phyloP scores from a whole-genome alignment of 1,139 yeast species.

The Debaryomyces sp. region DNA sequence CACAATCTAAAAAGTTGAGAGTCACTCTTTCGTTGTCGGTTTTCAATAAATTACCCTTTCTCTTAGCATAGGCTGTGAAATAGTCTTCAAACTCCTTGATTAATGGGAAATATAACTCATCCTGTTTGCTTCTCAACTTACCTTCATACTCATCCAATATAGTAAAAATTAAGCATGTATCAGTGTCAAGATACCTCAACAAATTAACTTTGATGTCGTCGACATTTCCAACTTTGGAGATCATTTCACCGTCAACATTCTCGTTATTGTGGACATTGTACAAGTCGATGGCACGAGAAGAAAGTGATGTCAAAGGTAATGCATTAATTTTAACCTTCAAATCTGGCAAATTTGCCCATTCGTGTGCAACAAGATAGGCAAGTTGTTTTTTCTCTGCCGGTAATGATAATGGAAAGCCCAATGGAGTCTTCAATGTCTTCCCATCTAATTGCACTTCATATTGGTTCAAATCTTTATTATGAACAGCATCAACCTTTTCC shows the following conservation, averaged over 20 bases:
- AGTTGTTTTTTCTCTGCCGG: slow-evolving; percentile 63
- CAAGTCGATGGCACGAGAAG: slow-evolving; percentile 83
- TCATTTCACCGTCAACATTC: slow-evolving; percentile 43
- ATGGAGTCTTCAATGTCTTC: slow-evolving; percentile 81
- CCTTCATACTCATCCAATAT: slow-evolving; percentile 88
- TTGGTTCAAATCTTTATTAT: slow-evolving; percentile 27
- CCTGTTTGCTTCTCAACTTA: slow-evolving; percentile 71
- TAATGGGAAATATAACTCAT: slow-evolving; percentile 73
- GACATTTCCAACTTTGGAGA: slow-evolving; percentile 62
- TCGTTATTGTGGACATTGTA: slow-evolving; percentile 29
- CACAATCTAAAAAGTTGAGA: slow-evolving; percentile 73
- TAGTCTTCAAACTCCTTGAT: slow-evolving; percentile 65
- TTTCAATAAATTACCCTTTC: slow-evolving; percentile 30
- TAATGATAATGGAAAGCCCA: slow-evolving; percentile 69
- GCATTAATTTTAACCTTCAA: slow-evolving; percentile 77
- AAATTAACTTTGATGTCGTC: slow-evolving; percentile 57
- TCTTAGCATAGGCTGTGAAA: slow-evolving; percentile 49
- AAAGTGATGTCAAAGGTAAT: slow-evolving; percentile 84
- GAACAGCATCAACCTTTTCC: slow-evolving; percentile 68
- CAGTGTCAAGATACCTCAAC: slow-evolving; percentile 88
- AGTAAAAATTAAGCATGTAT: slow-evolving; percentile 84
- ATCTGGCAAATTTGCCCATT: slow-evolving; percentile 80
- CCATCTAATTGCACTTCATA: slow-evolving; percentile 67
- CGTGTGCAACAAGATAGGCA: slow-evolving; percentile 80
- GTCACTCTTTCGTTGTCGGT: slow-evolving; percentile 26